Evolutionary conservation across 2,329 filamentous ascomycete species (phyloP).

Genomic region (Colletotrichum zoysiae): DNA sequence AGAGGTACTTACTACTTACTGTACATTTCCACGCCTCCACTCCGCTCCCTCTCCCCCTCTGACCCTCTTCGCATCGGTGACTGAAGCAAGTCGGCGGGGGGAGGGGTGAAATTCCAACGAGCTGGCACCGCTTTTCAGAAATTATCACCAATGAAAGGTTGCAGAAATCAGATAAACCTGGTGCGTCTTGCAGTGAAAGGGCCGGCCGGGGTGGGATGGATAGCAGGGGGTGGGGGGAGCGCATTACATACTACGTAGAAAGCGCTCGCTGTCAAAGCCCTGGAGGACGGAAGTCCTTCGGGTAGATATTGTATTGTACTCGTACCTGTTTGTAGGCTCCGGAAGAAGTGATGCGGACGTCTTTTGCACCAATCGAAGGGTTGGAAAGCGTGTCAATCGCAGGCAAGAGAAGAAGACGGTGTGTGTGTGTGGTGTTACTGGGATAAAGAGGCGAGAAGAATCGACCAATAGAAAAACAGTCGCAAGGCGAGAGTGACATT

Average conservation of each 20-base stretch:
- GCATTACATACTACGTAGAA: not conserved
- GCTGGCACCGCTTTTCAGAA: conserved; percentile 44
- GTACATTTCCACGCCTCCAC: not conserved
- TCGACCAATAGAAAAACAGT: conserved; percentile 13
- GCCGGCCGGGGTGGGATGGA: conserved; percentile 5
- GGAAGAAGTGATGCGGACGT: not conserved
- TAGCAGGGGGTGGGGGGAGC: conserved; percentile 17
- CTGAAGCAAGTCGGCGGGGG: conserved; percentile 16
- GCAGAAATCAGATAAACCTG: conserved; percentile 41
- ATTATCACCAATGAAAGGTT: conserved; percentile 53
- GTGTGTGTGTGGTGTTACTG: not conserved
- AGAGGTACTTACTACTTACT: not conserved
- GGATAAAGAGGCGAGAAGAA: conserved; percentile 3
- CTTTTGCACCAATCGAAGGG: conserved; percentile 37
- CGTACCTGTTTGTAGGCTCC: not conserved
- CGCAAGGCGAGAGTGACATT: not conserved
- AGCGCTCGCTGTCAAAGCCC: conserved; percentile 34
- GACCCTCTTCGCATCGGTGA: conserved; percentile 16
- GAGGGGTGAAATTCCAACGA: conserved; percentile 28
- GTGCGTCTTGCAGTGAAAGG: conserved; percentile 13
- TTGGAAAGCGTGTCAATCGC: conserved; percentile 36
- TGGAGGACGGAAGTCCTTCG: conserved; percentile 4
- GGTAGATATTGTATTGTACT: not conserved
- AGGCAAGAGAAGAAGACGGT: conserved; percentile 11
- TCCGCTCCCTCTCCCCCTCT: not conserved